phyloP scores from a whole-genome alignment of 73 alveolate species.

The Chromera velia region DNA sequence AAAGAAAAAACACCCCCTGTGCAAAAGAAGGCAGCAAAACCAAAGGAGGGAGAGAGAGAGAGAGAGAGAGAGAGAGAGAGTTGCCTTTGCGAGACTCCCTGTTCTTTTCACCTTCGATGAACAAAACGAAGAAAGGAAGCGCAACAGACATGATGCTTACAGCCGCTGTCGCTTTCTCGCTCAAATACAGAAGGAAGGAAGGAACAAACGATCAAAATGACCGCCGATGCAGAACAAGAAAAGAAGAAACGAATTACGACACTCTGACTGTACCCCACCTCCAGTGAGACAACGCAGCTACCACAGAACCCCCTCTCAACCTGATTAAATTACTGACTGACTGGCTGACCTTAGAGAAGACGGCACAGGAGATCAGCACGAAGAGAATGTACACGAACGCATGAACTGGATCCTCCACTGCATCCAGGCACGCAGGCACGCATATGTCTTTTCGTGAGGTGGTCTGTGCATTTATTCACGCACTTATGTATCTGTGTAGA shows the following conservation, averaged over 20 bases:
- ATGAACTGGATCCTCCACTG: constrained; percentile 69
- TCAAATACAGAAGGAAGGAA: too few species aligned
- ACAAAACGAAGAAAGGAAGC: too few species aligned
- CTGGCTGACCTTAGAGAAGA: constrained; percentile 75
- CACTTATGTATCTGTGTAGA: too few species aligned
- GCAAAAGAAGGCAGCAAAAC: too few species aligned
- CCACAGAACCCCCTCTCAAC: not conserved
- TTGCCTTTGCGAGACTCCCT: too few species aligned
- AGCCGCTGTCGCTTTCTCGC: too few species aligned
- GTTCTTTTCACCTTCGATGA: too few species aligned
- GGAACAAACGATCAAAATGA: too few species aligned
- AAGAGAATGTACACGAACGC: constrained; percentile 53
- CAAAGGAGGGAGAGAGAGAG: too few species aligned
- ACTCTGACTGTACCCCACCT: not conserved
- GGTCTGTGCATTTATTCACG: not conserved
- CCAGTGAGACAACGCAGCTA: not conserved
- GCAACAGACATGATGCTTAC: too few species aligned
- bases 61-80: too few species aligned
- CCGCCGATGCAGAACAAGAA: not conserved
- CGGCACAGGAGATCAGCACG: constrained; percentile 87
- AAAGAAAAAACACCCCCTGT: too few species aligned
- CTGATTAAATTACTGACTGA: not conserved
- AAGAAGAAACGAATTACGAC: not conserved
- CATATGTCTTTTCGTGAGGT: not conserved
- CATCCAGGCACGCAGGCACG: not conserved